These are phyloP conservation scores for Colletotrichum noveboracense DNA, from an alignment of 2,329 filamentous ascomycete species.

Conservation along the genomic window DNA sequence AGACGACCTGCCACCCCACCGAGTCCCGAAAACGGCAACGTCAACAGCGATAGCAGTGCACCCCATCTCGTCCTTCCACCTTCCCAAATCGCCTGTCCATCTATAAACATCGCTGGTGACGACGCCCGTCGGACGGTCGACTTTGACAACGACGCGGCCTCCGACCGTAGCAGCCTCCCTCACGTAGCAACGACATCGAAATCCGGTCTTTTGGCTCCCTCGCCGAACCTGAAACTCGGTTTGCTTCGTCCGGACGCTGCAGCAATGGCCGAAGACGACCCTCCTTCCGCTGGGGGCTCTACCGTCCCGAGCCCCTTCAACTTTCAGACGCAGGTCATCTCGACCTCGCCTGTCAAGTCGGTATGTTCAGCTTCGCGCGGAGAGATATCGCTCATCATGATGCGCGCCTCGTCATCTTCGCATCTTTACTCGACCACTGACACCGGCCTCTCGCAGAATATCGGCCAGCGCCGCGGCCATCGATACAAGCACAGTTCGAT, in stretches of 20 bases:
- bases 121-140: neutral
- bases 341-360: conserved; percentile 78
- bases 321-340: conserved; percentile 84
- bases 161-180: neutral
- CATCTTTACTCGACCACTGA: neutral
- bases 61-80: conserved; percentile 3
- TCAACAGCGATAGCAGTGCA: conserved; percentile 1
- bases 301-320: conserved; percentile 79
- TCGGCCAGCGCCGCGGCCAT: conserved; percentile 91
- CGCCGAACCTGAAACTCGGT: neutral
- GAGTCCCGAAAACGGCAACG: conserved; percentile 36
- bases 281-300: conserved; percentile 26
- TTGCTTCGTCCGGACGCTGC: conserved; percentile 28
- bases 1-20: conserved; percentile 67
- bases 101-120: conserved; percentile 5
- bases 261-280: conserved; percentile 40
- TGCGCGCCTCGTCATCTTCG: neutral
- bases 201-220: conserved; percentile 15
- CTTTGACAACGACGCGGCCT: neutral
- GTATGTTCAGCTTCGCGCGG: conserved; percentile 52
- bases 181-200: conserved; percentile 21
- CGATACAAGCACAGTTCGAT: conserved; percentile 98
- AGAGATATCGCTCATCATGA: neutral
- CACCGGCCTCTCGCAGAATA: conserved; percentile 60
- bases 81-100: neutral